phyloP scores from a whole-genome alignment of 2,329 filamentous ascomycete genomes.

The Cordyceps cicadae region DNA sequence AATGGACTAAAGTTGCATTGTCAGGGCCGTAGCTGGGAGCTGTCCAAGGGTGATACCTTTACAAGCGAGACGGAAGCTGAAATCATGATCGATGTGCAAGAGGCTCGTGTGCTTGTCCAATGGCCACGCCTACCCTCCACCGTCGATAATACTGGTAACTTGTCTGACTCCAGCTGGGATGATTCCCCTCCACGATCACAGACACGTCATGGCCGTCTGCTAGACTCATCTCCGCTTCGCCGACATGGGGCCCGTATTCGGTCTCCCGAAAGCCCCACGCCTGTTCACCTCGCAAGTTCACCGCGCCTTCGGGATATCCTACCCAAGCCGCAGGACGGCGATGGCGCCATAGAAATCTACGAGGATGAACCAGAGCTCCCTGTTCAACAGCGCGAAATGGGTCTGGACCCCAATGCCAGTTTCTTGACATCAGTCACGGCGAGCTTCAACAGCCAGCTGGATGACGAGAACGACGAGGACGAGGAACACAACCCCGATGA shows the following conservation, averaged over 20 bases:
- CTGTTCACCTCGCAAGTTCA: slow-evolving; percentile 35
- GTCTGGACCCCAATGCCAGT: slow-evolving; percentile 30
- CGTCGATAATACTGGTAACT: slow-evolving; percentile 37
- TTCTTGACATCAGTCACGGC: slow-evolving; percentile 43
- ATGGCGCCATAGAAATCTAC: slow-evolving; percentile 57
- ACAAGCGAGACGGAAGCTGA: slow-evolving; percentile 82
- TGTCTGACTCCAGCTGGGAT: slow-evolving; percentile 67
- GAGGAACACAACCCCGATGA: slow-evolving; percentile 76
- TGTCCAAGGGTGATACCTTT: slow-evolving; percentile 83
- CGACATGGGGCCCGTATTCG: slow-evolving; percentile 45
- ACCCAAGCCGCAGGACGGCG: slow-evolving; percentile 26
- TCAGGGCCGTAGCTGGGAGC: slow-evolving; percentile 75
- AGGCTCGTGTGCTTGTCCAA: slow-evolving; percentile 77
- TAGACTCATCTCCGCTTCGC: slow-evolving; percentile 56
- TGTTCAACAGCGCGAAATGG: slow-evolving; percentile 12
- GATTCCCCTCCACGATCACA: slow-evolving; percentile 41
- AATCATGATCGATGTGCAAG: slow-evolving; percentile 93
- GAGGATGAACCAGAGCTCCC: slow-evolving; percentile 53
- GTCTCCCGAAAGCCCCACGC: slow-evolving; percentile 66
- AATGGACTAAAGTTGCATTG: slow-evolving; percentile 92
- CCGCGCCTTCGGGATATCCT: slow-evolving; percentile 37
- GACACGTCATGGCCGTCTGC: slow-evolving; percentile 26
- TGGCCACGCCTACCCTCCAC: slow-evolving; percentile 58
- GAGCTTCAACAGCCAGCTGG: slow-evolving; percentile 49
- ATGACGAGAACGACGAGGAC: slow-evolving; percentile 48